Conservation (phyloP, 2,329 filamentous ascomycete genomes). For the Cytospora mali region DNA sequence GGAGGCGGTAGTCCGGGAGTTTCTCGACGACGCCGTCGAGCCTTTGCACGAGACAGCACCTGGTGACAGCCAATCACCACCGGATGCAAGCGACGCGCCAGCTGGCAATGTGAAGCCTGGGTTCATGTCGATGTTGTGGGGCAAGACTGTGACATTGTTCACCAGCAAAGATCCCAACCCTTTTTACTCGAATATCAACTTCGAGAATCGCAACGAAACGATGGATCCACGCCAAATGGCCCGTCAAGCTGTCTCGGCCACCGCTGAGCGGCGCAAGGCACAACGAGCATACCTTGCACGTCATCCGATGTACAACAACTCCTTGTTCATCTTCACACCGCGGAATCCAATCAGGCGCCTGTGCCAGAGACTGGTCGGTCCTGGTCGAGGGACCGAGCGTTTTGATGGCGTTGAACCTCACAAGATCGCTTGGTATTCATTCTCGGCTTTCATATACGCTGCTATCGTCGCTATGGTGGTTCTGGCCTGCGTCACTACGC, state of each 20-base stretch:
- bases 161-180: conserved; percentile 82
- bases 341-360: conserved; percentile 75
- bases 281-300: conserved; percentile 88
- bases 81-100: conserved; percentile 34
- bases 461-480: conserved; percentile 98
- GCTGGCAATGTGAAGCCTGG: conserved; percentile 58
- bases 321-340: conserved; percentile 83
- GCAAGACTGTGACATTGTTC: conserved; percentile 57
- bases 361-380: conserved; percentile 89
- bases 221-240: conserved; percentile 87
- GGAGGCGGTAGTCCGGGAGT: conserved; percentile 92
- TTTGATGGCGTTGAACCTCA: conserved; percentile 90
- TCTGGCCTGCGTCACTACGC: conserved; percentile 90
- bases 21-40: conserved; percentile 75
- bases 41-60: conserved; percentile 42
- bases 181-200: conserved; percentile 78
- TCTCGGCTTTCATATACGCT: conserved; percentile 91
- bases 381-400: conserved; percentile 82
- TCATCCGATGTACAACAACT: conserved; percentile 90
- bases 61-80: conserved; percentile 41
- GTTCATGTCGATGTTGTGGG: conserved; percentile 62
- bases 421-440: conserved; percentile 86
- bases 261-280: conserved; percentile 79
- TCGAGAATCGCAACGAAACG: conserved; percentile 74
- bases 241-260: conserved; percentile 82